A percentile compares a stretch with the other conserved stretches of the same genome.
Evolutionary conservation across 2,329 filamentous ascomycete genomes (phyloP).

Genomic region (Clathrospora elynae): DNA sequence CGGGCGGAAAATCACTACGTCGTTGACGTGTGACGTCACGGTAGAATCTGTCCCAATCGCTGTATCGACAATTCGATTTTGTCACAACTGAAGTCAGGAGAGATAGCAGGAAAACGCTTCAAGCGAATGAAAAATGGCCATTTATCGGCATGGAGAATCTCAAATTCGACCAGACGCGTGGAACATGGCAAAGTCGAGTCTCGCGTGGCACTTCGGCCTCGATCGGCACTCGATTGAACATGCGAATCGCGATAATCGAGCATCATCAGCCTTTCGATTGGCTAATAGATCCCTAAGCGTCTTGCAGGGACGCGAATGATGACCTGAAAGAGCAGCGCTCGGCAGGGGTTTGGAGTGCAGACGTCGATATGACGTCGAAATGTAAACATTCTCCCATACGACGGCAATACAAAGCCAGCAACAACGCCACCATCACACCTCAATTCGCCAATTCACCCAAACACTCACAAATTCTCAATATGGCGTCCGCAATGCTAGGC

Average conservation of each 20-base stretch:
- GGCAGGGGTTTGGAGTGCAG: conserved; percentile 19
- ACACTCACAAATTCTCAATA: conserved; percentile 12
- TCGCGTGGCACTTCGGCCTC: conserved; percentile 25
- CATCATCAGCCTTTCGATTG: conserved; percentile 23
- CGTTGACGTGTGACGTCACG: conserved; percentile 10
- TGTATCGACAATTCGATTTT: not conserved
- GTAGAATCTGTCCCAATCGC: not conserved
- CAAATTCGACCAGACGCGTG: conserved; percentile 18
- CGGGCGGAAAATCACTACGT: conserved; percentile 8
- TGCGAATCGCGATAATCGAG: conserved; percentile 16
- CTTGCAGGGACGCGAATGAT: conserved; percentile 16
- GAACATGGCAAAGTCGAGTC: conserved; percentile 28
- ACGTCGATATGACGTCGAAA: conserved; percentile 30
- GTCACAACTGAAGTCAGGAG: not conserved
- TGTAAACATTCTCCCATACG: conserved; percentile 14
- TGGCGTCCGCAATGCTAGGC: conserved; percentile 43
- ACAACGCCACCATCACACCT: conserved; percentile 3
- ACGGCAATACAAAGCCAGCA: conserved; percentile 13
- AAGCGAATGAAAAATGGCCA: conserved; percentile 1
- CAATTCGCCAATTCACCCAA: conserved; percentile 11
- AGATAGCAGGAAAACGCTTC: not conserved
- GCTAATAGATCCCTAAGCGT: conserved; percentile 10
- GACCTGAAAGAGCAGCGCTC: conserved; percentile 14
- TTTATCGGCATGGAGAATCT: conserved; percentile 37
- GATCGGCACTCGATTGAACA: conserved; percentile 24